phyloP scores from a whole-genome alignment of 768 basidiomycete species.

The Naganishia friedmannii region DNA sequence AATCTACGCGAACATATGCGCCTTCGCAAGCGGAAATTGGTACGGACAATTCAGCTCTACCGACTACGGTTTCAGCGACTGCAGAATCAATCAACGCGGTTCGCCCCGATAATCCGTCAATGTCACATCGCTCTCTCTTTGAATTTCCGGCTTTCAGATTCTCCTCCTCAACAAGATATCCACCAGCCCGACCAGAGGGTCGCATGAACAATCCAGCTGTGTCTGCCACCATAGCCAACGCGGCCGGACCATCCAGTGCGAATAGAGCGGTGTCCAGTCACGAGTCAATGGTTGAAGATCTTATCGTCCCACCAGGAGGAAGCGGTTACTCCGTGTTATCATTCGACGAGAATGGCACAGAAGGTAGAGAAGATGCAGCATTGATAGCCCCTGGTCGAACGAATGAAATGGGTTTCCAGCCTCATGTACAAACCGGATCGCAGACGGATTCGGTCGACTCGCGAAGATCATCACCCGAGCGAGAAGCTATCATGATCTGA shows the following conservation, averaged over 20 bases:
- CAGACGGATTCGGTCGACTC: background rate
- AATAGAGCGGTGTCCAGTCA: background rate
- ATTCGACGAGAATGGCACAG: no score
- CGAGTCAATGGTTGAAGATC: background rate
- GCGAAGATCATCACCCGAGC: background rate
- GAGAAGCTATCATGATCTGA: slow-evolving; percentile 1
- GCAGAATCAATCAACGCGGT: no score
- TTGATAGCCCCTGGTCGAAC: background rate
- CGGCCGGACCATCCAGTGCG: background rate
- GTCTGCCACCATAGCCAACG: background rate
- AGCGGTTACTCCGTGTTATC: no score
- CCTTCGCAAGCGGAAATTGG: no score
- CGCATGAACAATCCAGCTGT: background rate
- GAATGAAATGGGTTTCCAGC: background rate
- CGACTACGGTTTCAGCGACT: no score
- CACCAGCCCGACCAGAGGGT: background rate
- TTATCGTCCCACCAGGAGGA: background rate
- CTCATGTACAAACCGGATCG: background rate
- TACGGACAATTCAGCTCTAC: no score
- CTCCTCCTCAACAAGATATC: background rate
- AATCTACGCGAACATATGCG: no score
- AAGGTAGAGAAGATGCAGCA: background rate
- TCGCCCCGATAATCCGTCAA: background rate
- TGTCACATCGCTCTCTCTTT: background rate
- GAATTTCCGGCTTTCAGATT: background rate